A percentile compares a stretch with the other conserved stretches of the same genome.
Evolutionary conservation across 2,329 filamentous ascomycete species (phyloP).

Genomic region (Aspergillus cejpii): DNA sequence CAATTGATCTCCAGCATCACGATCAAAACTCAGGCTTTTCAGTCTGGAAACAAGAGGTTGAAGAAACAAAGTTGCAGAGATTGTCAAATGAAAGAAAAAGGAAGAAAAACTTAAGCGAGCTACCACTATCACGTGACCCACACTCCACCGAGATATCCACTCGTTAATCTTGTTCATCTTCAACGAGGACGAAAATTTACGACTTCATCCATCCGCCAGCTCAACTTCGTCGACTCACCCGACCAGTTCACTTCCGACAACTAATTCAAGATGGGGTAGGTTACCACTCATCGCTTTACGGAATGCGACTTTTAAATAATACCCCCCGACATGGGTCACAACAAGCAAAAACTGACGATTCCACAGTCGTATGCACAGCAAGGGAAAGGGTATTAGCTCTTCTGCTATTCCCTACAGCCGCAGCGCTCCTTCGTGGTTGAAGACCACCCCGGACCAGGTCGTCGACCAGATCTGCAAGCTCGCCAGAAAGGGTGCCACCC

Average conservation of each 20-base stretch:
- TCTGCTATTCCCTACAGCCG: conserved; percentile 97
- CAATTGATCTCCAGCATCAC: neutral
- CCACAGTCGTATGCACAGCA: conserved; percentile 84
- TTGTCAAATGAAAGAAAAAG: conserved; percentile 2
- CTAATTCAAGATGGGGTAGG: conserved; percentile 17
- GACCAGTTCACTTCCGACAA: conserved; percentile 20
- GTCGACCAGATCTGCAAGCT: conserved; percentile 99
- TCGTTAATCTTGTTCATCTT: conserved; percentile 10
- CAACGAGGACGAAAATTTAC: conserved; percentile 7
- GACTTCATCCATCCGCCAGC: conserved; percentile 8
- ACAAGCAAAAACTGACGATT: neutral
- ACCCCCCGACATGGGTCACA: no score
- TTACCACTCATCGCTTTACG: neutral
- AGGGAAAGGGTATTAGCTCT: conserved; percentile 97
- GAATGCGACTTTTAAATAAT: neutral
- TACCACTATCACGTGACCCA: conserved; percentile 30
- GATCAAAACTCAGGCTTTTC: neutral
- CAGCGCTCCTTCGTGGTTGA: conserved; percentile 87
- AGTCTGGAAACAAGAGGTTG: neutral
- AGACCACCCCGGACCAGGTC: conserved; percentile 97
- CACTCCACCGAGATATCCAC: conserved; percentile 17
- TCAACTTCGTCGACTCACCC: conserved; percentile 29
- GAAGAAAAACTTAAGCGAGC: conserved; percentile 27
- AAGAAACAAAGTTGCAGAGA: no score
- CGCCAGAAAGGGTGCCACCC: conserved; percentile 96